These are phyloP conservation scores for maize (Zea mays) DNA, from an alignment of 176 grass and related monocot species.

Conservation along the genomic window Zm-B73-REFERENCE-NAM-5.0 NC_050100.1:78711001-78711500, in stretches of 20 bases:
- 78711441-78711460: constrained; percentile 79
- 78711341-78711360: background rate
- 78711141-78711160: background rate
- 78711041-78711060: background rate
- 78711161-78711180: background rate
- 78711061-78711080: background rate
- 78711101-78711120: constrained; percentile 19
- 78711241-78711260: background rate
- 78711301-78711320: constrained; percentile 1
- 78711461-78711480: constrained; percentile 60
- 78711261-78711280: background rate
- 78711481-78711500: constrained; percentile 60
- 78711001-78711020: background rate
- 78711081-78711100: background rate
- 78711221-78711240: constrained; percentile 8
- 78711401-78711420: constrained; percentile 71
- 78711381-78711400: constrained; percentile 43
- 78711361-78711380: constrained; percentile 14
- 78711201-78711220: background rate
- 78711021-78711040: background rate
- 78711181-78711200: background rate
- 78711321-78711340: background rate
- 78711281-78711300: background rate
- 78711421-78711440: constrained; percentile 96
- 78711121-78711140: background rate